Base-by-base conservation (phyloP, 176 grass and related monocot species). In the Panicum miliaceum region DNA sequence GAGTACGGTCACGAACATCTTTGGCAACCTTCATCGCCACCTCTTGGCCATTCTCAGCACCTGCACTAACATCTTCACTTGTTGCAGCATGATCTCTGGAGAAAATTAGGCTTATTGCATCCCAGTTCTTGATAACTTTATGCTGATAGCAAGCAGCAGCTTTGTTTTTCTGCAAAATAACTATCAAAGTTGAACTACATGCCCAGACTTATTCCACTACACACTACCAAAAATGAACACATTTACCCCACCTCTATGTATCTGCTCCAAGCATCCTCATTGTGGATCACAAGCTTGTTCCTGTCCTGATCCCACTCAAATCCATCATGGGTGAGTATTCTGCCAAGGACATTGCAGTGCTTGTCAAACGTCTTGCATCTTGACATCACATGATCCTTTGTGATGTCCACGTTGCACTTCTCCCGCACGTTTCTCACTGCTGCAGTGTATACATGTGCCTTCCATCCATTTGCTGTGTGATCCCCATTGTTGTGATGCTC, bases 301-400 rank as follows among this genome's bases (percentile, higher is more conserved):
- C 11, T 80, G 4, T 64, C 23, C 5, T 29, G 54, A 86, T 86
- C 67, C 76, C 84, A 86, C 70, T 59, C 84, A 80, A 73, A 86
- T 29, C 13, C 67, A 34, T 59, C 47, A 80, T 40, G 56, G 5
- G 67, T 4, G 23, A 80, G 76, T 73, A 86, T 73, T 59, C 50
- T 79, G n/a, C 57, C 61, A 32, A 80, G 36, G 5, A 64, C 6
- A 64, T 48, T 80, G 76, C 84, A 86, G 27, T 86, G 66, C 84
- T 86, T 86, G 45, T 73, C 84, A 51, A 86, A 86, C 2, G 76
- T 72, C 84, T 86, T 86, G 76, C 76, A 86, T 86, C 76, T 80
- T 23, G 84, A 71, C 42, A 27, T 12, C 54, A 63, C 41, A 18
- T 79, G 75, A 19, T 84, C 82, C 45, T 52, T 75, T 15, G 71